Base-by-base conservation (phyloP, 768 basidiomycete genomes). In the Naganishia randhawae region DNA sequence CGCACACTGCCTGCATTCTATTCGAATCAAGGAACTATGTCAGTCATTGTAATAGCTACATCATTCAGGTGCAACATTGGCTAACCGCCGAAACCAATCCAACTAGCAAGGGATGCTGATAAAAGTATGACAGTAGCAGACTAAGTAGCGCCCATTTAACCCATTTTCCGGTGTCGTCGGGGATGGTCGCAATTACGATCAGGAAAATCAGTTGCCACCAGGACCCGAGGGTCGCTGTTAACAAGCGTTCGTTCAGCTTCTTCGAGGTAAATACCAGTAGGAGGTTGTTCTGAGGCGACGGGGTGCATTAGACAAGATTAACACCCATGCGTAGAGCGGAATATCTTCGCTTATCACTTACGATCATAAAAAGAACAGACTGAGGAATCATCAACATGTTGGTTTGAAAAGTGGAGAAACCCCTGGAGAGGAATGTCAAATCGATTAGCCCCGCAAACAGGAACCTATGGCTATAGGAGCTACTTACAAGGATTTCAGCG, bases 331-430 rank as follows among this genome's bases (percentile, higher is more conserved):
- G 9, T 83, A 84, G 0, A 82, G 77, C 6, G 86, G 81, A 10
- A 31, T n/a, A n/a, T n/a, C n/a, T n/a, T n/a, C n/a, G n/a, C n/a
- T n/a, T n/a, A n/a, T n/a, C n/a, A 35, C 54, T 55, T 37, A 55
- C 54, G 54, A 77, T 64, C 50, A 86, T 85, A 8, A 83, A 84
- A 0, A 82, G 78, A 8, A 86, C 81, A 9, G 82, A 82, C 0
- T 85, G 85, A 0, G 88, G 88, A 42, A 89, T 84, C 55, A 83
- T 83, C 32, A 89, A 82, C n/a, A 89, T 81, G 72, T 86, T 89
- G 14, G 87, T 83, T 69, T 86, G 78, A 0, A 85, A 85, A 0
- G 87, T 88, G 62, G 79, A 82, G 79, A 87, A 89, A n/a, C 87
- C 87, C 53, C 65, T 66, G 52, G 4, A 35, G 31, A 3, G n/a